Evolutionary conservation across 2,329 filamentous ascomycete species (phyloP).

Genomic region (Aspergillus sp.): DNA sequence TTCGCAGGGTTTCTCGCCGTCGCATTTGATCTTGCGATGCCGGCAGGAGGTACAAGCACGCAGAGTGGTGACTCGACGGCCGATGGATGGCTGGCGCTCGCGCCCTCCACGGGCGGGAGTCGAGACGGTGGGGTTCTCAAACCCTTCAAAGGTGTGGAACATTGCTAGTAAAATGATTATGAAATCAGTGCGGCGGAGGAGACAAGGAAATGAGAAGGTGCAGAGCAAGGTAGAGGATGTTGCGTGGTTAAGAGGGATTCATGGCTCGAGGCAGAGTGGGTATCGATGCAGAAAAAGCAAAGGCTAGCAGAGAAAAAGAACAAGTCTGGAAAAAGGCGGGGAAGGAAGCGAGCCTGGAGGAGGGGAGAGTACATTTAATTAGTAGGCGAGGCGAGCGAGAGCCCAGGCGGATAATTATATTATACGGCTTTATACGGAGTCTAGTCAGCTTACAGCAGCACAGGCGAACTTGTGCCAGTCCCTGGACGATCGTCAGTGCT

Average conservation of each 20-base stretch:
- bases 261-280: conserved; percentile 1
- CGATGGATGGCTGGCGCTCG: conserved; percentile 41
- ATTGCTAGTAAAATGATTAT: conserved; percentile 30
- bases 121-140: conserved; percentile 40
- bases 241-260: conserved; percentile 2
- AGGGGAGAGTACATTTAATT: conserved; percentile 4
- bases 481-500: conserved; percentile 21
- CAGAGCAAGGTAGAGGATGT: background rate
- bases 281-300: conserved; percentile 9
- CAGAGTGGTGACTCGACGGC: conserved; percentile 44
- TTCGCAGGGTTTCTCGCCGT: conserved; percentile 79
- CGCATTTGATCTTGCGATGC: conserved; percentile 80
- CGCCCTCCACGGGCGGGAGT: conserved; percentile 35
- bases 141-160: conserved; percentile 50
- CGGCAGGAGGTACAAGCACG: conserved; percentile 75
- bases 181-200: background rate
- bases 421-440: background rate
- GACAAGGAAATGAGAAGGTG: background rate
- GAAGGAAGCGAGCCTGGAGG: conserved; percentile 6
- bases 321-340: conserved; percentile 13
- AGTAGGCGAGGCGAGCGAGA: conserved; percentile 2
- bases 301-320: background rate
- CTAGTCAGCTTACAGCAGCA: background rate
- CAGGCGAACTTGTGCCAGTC: background rate
- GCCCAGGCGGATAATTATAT: background rate